Conservation (phyloP, 768 basidiomycete genomes). For the Obba rivulosa region DNA sequence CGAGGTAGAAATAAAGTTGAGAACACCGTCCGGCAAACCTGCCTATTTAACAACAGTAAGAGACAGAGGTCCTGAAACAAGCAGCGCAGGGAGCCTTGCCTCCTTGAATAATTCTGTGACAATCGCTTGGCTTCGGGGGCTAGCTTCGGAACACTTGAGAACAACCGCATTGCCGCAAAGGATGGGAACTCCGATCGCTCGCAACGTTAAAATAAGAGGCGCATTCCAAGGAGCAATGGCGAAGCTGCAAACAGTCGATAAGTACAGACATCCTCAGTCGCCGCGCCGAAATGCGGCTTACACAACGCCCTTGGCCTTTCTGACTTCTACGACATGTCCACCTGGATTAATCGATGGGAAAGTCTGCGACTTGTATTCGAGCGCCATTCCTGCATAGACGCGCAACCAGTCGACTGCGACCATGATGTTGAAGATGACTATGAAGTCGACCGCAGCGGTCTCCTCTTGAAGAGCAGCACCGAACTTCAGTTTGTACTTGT, state of each 20-base stretch:
- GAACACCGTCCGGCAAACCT: slow-evolving; percentile 53
- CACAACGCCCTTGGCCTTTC: slow-evolving; percentile 49
- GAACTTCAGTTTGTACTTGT: slow-evolving; percentile 35
- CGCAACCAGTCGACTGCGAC: slow-evolving; percentile 23
- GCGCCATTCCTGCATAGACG: slow-evolving; percentile 29
- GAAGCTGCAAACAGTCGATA: slow-evolving; percentile 27
- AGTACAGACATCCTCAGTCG: background rate
- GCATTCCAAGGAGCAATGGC: slow-evolving; percentile 57
- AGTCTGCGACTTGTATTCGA: slow-evolving; percentile 37
- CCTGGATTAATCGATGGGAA: slow-evolving; percentile 41
- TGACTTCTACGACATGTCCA: slow-evolving; percentile 33
- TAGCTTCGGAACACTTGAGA: slow-evolving; percentile 46
- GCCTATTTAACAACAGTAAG: slow-evolving; percentile 34
- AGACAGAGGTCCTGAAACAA: background rate
- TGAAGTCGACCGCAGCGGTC: slow-evolving; percentile 26
- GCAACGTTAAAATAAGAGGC: slow-evolving; percentile 38
- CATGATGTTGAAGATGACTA: slow-evolving; percentile 21
- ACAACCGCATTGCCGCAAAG: slow-evolving; percentile 55
- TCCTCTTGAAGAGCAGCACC: slow-evolving; percentile 31
- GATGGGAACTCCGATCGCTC: slow-evolving; percentile 42
- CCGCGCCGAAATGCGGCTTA: slow-evolving; percentile 24
- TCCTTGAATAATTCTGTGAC: slow-evolving; percentile 44
- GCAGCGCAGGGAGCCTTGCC: slow-evolving; percentile 8
- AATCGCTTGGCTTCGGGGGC: slow-evolving; percentile 41
- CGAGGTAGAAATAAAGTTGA: slow-evolving; percentile 50